phyloP scores from a whole-genome alignment of 441 rosid genomes.

The Pelargonium cotyledonis region DNA sequence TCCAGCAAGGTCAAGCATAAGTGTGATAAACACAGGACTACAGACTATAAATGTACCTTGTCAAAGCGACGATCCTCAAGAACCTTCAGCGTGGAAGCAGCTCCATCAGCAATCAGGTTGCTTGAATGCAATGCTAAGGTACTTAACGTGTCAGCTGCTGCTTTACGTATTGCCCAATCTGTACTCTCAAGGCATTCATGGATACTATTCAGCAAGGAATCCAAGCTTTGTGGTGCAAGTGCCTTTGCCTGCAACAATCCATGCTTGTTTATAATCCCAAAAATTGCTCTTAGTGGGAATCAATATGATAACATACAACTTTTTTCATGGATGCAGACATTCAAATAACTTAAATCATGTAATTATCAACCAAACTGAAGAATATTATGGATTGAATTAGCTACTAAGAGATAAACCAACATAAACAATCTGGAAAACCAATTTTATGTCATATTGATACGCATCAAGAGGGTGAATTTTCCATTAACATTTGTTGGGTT shows the following conservation, averaged over 20 bases:
- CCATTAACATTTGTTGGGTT: neutral
- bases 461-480: neutral
- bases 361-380: neutral
- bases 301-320: neutral
- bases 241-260: conserved; percentile 69
- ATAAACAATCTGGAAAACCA: neutral
- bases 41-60: conserved; percentile 43
- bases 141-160: conserved; percentile 83
- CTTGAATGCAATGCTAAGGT: conserved; percentile 80
- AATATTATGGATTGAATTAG: neutral
- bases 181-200: conserved; percentile 86
- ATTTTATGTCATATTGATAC: neutral
- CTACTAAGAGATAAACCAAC: neutral
- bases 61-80: conserved; percentile 92
- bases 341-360: neutral
- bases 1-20: neutral
- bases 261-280: conserved; percentile 1
- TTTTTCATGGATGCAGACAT: neutral
- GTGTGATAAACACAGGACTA: neutral
- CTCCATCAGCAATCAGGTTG: conserved; percentile 53
- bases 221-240: conserved; percentile 77
- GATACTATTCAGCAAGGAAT: conserved; percentile 66
- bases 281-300: neutral
- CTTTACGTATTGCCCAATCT: conserved; percentile 96
- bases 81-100: conserved; percentile 54